Percentiles rank a stretch among this genome's conserved stretches.
Conservation (phyloP, 129 eudicot species). For the Helianthus tuberosus region DNA sequence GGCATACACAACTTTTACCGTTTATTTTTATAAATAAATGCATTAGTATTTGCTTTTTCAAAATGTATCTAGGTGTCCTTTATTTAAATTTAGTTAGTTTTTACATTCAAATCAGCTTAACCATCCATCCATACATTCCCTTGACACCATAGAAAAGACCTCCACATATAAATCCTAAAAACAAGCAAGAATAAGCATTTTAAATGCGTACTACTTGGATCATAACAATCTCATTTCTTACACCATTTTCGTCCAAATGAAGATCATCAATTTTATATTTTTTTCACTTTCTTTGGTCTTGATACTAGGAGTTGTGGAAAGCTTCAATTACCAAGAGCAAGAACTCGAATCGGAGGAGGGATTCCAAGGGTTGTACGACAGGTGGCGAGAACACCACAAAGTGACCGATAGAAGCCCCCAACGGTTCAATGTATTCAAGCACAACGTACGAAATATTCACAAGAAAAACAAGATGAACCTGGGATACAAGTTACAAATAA, state of each 20-base stretch:
- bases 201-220: not conserved
- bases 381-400: conserved; percentile 75
- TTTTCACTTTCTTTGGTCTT: conserved; percentile 42
- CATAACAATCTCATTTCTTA: not conserved
- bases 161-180: not conserved
- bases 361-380: conserved; percentile 54
- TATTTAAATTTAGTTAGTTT: not conserved
- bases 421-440: conserved; percentile 66
- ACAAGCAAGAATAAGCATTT: not conserved
- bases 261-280: conserved; percentile 32
- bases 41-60: too few species aligned
- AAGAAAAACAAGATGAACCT: conserved; percentile 59
- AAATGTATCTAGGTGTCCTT: too few species aligned
- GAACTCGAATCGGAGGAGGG: conserved; percentile 65
- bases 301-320: conserved; percentile 29
- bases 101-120: not conserved
- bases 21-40: too few species aligned
- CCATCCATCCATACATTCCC: not conserved
- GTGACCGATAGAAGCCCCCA: conserved; percentile 36
- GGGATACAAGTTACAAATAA: conserved; percentile 64
- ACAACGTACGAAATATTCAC: conserved; percentile 54
- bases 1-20: too few species aligned
- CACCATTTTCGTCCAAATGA: conserved; percentile 12
- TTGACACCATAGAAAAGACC: not conserved
- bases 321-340: conserved; percentile 61